A percentile compares a stretch with the other conserved stretches of the same genome.
Conservation (phyloP, 768 basidiomycete species). For the Phaffia tasmanica region DNA sequence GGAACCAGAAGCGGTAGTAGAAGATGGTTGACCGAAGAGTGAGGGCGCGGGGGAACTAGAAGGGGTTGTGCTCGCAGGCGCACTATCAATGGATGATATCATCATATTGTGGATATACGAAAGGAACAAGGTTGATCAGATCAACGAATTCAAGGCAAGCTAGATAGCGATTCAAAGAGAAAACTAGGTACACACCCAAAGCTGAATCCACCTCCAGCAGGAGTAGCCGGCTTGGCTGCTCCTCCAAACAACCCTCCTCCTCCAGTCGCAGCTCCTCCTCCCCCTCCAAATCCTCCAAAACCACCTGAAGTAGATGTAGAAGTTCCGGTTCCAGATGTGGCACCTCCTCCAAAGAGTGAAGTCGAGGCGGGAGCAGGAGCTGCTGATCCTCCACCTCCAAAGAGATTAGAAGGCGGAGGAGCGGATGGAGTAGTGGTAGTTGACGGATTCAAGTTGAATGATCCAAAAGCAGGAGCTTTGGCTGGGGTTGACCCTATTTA, state of each 20-base stretch:
- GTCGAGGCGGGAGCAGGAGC: slow-evolving; percentile 3
- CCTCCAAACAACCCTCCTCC: slow-evolving; percentile 9
- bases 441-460: neutral
- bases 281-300: slow-evolving; percentile 3
- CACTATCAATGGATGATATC: neutral
- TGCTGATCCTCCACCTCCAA: slow-evolving; percentile 12
- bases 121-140: neutral
- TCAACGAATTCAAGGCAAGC: neutral
- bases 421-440: slow-evolving; percentile 15
- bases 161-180: neutral
- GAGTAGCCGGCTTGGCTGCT: neutral
- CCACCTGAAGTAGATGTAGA: neutral
- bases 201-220: slow-evolving; percentile 7
- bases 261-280: neutral
- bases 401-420: slow-evolving; percentile 16
- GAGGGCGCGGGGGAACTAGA: neutral
- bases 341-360: slow-evolving; percentile 8
- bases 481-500: slow-evolving; percentile 6
- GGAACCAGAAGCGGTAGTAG: neutral
- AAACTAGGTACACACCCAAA: neutral
- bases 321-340: neutral
- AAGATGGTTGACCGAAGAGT: slow-evolving; percentile 9
- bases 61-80: neutral
- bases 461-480: slow-evolving; percentile 22
- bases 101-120: neutral